Conservation (phyloP, 2,329 filamentous ascomycete genomes). For the Neobulgaria alba region DNA sequence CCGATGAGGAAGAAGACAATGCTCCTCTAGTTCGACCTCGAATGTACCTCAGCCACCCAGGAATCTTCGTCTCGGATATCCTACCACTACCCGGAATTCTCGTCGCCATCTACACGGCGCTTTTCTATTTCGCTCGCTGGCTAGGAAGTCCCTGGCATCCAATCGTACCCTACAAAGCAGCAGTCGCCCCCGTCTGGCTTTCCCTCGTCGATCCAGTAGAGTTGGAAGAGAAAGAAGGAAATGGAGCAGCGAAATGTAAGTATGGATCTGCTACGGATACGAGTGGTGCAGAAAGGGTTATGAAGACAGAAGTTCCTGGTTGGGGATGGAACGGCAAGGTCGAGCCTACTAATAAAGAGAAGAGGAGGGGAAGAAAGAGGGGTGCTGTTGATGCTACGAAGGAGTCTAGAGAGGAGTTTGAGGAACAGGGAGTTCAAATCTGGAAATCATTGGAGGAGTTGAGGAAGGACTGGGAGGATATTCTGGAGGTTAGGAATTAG, state of each 20-base stretch:
- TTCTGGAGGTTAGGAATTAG: constrained; percentile 19
- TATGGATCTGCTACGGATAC: constrained; percentile 72
- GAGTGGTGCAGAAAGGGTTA: constrained; percentile 50
- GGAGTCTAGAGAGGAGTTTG: constrained; percentile 53
- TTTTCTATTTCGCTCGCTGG: constrained; percentile 65
- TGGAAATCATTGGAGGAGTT: constrained; percentile 69
- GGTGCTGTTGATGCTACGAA: constrained; percentile 50
- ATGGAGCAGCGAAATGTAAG: constrained; percentile 52
- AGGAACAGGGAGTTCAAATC: constrained; percentile 48
- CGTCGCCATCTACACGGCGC: constrained; percentile 56
- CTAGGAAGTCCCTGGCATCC: constrained; percentile 86
- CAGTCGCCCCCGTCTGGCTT: constrained; percentile 69
- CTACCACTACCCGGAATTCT: constrained; percentile 66
- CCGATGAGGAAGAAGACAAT: constrained; percentile 9
- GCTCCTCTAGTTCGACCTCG: constrained; percentile 38
- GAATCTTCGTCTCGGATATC: constrained; percentile 75
- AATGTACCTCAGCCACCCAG: constrained; percentile 77
- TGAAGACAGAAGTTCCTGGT: constrained; percentile 74
- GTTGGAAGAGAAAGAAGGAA: constrained; percentile 45
- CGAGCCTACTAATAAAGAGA: constrained; percentile 37
- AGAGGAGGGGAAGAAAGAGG: constrained; percentile 49
- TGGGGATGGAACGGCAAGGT: constrained; percentile 67
- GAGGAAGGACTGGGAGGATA: constrained; percentile 53
- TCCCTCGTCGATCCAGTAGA: constrained; percentile 57
- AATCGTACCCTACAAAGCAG: constrained; percentile 66